phyloP scores from a whole-genome alignment of 345 rosid species.

The Erysimum cheiranthoides region DNA sequence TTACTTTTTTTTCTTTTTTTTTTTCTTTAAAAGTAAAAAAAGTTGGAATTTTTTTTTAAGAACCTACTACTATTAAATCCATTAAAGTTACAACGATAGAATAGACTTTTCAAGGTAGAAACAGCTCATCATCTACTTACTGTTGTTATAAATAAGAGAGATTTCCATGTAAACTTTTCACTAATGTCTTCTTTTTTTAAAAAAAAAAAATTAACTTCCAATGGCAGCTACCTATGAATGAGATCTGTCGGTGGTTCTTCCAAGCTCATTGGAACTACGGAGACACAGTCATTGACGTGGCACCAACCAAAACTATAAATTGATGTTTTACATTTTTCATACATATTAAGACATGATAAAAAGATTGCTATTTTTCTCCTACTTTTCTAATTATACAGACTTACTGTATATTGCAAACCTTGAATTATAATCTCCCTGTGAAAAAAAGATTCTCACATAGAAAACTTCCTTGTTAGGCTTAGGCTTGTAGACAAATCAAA shows the following conservation, averaged over 20 bases:
- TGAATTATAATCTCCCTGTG: neutral
- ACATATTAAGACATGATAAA: too few species aligned
- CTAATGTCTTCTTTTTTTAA: neutral
- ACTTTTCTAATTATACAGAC: neutral
- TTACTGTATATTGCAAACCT: too few species aligned
- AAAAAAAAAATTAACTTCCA: neutral
- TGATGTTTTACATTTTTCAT: too few species aligned
- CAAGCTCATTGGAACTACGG: constrained; percentile 32
- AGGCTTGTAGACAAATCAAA: neutral
- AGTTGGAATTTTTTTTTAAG: neutral
- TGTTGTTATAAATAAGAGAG: too few species aligned
- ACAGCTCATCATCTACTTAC: constrained; percentile 29
- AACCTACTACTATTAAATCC: too few species aligned
- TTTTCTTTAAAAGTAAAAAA: neutral
- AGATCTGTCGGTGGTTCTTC: constrained; percentile 36
- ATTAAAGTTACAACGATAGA: constrained; percentile 9
- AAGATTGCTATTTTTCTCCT: neutral
- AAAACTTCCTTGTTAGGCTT: neutral
- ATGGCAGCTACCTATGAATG: constrained; percentile 3
- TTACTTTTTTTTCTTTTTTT: neutral
- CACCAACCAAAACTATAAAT: constrained; percentile 20
- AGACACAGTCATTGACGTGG: neutral
- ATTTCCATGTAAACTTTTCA: neutral
- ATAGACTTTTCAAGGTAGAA: constrained; percentile 34
- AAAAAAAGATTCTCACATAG: neutral